A percentile compares a stretch with the other conserved stretches of the same genome.
These are phyloP conservation scores for Lachnellula arida DNA, from an alignment of 2,329 filamentous ascomycete species.

Conservation along the genomic window DNA sequence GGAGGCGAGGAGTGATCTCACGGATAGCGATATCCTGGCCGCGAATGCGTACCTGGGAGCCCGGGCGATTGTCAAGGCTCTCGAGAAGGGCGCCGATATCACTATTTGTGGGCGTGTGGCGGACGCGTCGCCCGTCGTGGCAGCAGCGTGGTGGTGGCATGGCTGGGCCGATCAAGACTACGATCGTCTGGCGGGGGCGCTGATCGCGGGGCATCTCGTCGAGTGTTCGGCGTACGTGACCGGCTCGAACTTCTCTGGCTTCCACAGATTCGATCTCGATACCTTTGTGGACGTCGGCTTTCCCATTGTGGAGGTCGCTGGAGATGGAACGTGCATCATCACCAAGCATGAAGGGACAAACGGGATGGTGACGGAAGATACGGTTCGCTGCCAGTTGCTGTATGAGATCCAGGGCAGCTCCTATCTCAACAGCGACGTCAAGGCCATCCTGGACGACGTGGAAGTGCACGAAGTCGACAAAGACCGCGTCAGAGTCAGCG, in stretches of 20 bases:
- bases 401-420: constrained; percentile 52
- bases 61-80: constrained; percentile 35
- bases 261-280: constrained; percentile 30
- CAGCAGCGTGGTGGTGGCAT: constrained; percentile 33
- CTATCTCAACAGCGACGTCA: constrained; percentile 55
- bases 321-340: constrained; percentile 38
- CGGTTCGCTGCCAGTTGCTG: constrained; percentile 46
- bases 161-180: constrained; percentile 34
- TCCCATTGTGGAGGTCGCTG: constrained; percentile 41
- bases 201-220: constrained; percentile 30
- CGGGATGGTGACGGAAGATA: constrained; percentile 42
- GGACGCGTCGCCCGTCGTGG: constrained; percentile 39
- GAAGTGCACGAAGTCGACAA: constrained; percentile 45
- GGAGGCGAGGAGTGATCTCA: neutral
- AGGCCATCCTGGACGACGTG: constrained; percentile 45
- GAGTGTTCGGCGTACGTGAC: constrained; percentile 25
- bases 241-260: constrained; percentile 18
- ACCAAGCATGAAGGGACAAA: constrained; percentile 41
- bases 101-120: constrained; percentile 41
- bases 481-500: constrained; percentile 45
- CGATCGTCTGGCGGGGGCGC: constrained; percentile 35
- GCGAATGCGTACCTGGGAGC: constrained; percentile 42
- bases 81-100: constrained; percentile 38
- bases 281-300: constrained; percentile 37
- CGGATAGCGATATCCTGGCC: neutral